Evolutionary conservation across 805 yeast species (phyloP), one percentile per base, ranked within the genome.

Genomic region (Wickerhamomyces bovis): DNA sequence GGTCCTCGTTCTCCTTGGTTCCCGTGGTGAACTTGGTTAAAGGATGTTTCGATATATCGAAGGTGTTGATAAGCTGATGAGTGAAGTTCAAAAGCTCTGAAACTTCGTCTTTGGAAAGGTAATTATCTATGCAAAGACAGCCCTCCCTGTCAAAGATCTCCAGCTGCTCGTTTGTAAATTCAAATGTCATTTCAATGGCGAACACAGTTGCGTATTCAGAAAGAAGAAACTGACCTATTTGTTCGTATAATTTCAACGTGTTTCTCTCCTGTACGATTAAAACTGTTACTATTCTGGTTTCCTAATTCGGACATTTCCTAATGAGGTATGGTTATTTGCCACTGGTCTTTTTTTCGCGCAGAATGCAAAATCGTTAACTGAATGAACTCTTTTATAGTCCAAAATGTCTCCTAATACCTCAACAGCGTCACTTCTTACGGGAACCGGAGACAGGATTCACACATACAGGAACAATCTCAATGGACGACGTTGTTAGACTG

Each of bases 11-110:
- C 23, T 62, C 64, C 2, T 62, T 61, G 2, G 42, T 44, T 1
- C 70, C 72, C 1, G 94, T 85, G 33, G 80, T 78, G 70, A 85
- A 85, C 59, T 74, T 77, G 11, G 90, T 85, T 60, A 76, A 58
- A 15, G 95, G 92, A 55, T 86, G 94, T 8, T 64, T 65, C 2
- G 65, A 53, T 8, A 81, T 53, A 52, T 82, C 82, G 43, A 85
- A 71, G 7, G 71, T 66, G 1, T 58, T 52, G 41, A 83, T 67
- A 23, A 85, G 64, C 18, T 61, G 45, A 13, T 67, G 65, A 3
- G 85, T 70, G 50, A 73, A 72, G 0, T 50, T 44, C 39, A 80
- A 59, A 33, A 84, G 61, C 1, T 52, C 55, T 0, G 52, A 41
- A 4, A 78, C 73, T 39, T 76, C 73, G 1, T 65, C 68, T 1